These are phyloP conservation scores for Insectozyma bohioensis DNA, from an alignment of 1,139 yeast genomes.

Conservation along the genomic window DNA sequence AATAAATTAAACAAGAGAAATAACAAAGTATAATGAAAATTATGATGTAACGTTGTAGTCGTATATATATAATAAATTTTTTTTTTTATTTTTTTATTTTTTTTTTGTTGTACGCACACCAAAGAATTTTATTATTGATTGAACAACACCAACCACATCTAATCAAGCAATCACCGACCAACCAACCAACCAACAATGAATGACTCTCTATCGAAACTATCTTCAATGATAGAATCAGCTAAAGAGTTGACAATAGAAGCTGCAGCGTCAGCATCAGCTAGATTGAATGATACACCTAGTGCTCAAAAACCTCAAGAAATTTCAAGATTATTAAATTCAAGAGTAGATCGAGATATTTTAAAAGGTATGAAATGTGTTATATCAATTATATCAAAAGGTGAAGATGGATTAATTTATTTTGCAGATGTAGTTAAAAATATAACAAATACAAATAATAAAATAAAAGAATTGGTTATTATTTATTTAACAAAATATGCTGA, in stretches of 20 bases:
- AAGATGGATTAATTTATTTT: slow-evolving; percentile 62
- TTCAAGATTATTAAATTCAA: slow-evolving; percentile 62
- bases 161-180: background rate
- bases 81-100: slow-evolving; percentile 2
- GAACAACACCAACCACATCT: slow-evolving; percentile 1
- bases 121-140: background rate
- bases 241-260: slow-evolving; percentile 78
- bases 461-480: slow-evolving; percentile 75
- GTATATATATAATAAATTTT: background rate
- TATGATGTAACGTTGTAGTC: slow-evolving; percentile 5
- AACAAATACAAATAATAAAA: slow-evolving; percentile 66
- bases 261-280: slow-evolving; percentile 73
- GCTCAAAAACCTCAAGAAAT: slow-evolving; percentile 64
- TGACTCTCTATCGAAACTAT: slow-evolving; percentile 40
- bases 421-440: slow-evolving; percentile 90
- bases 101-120: background rate
- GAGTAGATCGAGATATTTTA: slow-evolving; percentile 68
- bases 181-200: slow-evolving; percentile 25
- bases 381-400: slow-evolving; percentile 65
- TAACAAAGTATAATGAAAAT: too few relatives aligned
- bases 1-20: slow-evolving; percentile 39
- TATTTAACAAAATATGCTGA: slow-evolving; percentile 81
- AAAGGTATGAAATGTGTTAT: slow-evolving; percentile 77
- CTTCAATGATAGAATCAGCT: slow-evolving; percentile 72
- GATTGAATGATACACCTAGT: slow-evolving; percentile 56